phyloP scores from a whole-genome alignment of 768 basidiomycete species.

The Russula emetica region DNA sequence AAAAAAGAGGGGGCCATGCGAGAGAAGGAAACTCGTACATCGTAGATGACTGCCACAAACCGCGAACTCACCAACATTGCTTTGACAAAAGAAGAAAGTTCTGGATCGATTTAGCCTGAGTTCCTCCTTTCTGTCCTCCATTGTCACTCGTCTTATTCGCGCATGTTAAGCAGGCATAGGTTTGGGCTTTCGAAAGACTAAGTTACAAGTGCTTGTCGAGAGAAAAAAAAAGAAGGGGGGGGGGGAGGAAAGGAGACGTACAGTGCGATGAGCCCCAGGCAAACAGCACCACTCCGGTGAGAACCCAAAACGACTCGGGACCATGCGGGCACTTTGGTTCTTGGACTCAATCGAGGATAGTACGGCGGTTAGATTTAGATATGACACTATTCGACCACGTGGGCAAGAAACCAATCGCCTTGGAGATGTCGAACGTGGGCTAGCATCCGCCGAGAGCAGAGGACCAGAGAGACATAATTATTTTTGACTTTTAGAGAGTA shows the following conservation, averaged over 20 bases:
- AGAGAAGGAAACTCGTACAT: background rate
- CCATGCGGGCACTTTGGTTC: background rate
- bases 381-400: background rate
- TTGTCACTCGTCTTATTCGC: background rate
- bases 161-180: background rate
- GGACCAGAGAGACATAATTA: background rate
- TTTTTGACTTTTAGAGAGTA: background rate
- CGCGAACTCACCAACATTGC: background rate
- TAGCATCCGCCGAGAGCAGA: background rate
- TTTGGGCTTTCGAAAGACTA: background rate
- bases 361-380: background rate
- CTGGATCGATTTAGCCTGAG: background rate
- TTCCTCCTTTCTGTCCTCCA: background rate
- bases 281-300: background rate
- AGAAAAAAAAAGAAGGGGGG: background rate
- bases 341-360: background rate
- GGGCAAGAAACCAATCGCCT: background rate
- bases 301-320: background rate
- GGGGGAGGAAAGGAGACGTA: background rate
- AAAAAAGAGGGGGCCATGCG: background rate
- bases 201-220: background rate
- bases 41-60: background rate
- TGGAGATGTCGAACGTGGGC: background rate
- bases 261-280: background rate
- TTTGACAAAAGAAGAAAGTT: background rate